These are phyloP conservation scores for Phlebiopsis gigantea DNA, from an alignment of 768 basidiomycete species.

Conservation along the genomic window DNA sequence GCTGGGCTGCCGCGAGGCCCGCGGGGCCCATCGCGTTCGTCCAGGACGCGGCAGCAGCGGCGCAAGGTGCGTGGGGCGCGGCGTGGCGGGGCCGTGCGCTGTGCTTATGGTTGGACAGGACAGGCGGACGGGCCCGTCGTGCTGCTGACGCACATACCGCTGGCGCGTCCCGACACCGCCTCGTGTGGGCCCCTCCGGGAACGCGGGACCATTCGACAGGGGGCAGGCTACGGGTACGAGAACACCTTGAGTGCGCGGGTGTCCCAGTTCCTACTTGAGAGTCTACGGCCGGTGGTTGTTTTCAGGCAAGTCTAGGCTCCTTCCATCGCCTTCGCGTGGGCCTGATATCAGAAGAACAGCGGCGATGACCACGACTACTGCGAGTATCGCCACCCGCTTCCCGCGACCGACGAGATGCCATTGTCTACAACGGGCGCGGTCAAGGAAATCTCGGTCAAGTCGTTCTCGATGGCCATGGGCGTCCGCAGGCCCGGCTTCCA, in stretches of 20 bases:
- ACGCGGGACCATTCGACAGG: constrained; percentile 61
- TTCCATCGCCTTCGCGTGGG: not conserved
- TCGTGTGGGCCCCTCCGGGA: constrained; percentile 78
- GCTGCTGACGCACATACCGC: constrained; percentile 82
- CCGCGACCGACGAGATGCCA: constrained; percentile 15
- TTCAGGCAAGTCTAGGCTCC: constrained; percentile 56
- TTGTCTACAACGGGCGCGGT: constrained; percentile 26
- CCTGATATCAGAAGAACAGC: constrained; percentile 31
- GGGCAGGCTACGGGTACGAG: constrained; percentile 79
- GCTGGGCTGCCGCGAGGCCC: constrained; percentile 50
- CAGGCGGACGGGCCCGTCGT: constrained; percentile 43
- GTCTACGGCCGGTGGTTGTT: constrained; percentile 58
- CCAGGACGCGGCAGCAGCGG: not conserved
- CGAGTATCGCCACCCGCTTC: constrained; percentile 54
- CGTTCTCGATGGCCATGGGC: constrained; percentile 87
- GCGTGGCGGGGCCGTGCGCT: not conserved
- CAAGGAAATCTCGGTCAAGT: constrained; percentile 83
- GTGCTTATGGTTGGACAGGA: not conserved
- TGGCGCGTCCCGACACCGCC: constrained; percentile 68
- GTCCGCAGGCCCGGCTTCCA: constrained; percentile 85
- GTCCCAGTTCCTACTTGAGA: constrained; percentile 63
- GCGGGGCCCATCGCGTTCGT: constrained; percentile 47
- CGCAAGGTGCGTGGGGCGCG: not conserved
- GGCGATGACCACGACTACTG: constrained; percentile 98
- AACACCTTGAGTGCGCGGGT: constrained; percentile 79